Base-by-base conservation (phyloP, 192 early-diverging fungal species). In the Entrophospora sp. region DNA sequence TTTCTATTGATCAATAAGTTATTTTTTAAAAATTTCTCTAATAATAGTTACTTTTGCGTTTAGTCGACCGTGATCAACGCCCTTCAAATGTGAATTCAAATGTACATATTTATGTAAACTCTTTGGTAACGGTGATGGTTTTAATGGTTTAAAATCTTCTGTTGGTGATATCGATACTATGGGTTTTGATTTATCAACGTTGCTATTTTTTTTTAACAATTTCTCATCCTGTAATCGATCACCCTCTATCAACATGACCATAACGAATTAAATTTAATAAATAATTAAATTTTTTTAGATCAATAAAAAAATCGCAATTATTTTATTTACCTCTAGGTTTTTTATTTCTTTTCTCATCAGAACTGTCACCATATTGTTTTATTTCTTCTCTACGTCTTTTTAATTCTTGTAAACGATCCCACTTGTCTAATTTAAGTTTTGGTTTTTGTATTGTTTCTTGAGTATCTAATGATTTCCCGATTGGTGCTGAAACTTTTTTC, bases 11-110 rank as follows among this genome's bases (percentile, higher is more conserved):
- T n/a, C n/a, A n/a, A n/a, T n/a, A n/a, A n/a, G n/a, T n/a, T n/a
- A n/a, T n/a, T n/a, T n/a, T n/a, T n/a, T n/a, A n/a, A n/a, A n/a
- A n/a, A n/a, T n/a, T n/a, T n/a, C n/a, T n/a, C n/a, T n/a, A n/a
- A 31, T 31, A 12, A 13, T 20, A 9, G 0, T 46, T 62, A 62
- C 61, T 43, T 46, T 62, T 31, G 40, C 22, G 18, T 56, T 34
- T 16, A 66, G 27, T 25, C 51, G 48, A 40, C 64, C 64, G 34
- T 66, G 64, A 56, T 66, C 51, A 55, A 55, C 37, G 22, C 36
- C 48, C 30, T 66, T 66, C 24, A 66, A 55, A 36, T 66, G 64
- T 28, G 20, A 35, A 52, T 66, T 66, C 49, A 66, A 38, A 40
- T 32, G 14, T 18, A 66, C 5, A 55, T 66, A 66, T 20, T 66